Evolutionary conservation across 768 basidiomycete species (phyloP).

Genomic region (Lactifluus echinatus): DNA sequence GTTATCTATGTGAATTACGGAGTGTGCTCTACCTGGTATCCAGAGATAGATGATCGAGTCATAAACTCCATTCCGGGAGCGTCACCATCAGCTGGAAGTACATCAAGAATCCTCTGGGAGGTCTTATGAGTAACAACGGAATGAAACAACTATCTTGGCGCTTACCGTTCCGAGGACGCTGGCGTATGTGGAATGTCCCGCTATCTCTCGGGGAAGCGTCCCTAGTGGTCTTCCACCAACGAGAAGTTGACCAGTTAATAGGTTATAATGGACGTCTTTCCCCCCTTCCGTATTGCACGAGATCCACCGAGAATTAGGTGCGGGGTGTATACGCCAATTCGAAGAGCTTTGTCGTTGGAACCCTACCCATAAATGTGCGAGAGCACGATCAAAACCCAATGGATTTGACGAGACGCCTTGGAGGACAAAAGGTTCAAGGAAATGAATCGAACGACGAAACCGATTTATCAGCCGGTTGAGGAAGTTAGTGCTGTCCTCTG

Average conservation of each 20-base stretch:
- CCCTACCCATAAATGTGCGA: not conserved
- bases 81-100: not conserved
- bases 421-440: not conserved
- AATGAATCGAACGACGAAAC: not conserved
- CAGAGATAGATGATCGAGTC: not conserved
- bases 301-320: slow-evolving; percentile 1
- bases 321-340: not conserved
- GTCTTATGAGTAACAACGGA: not conserved
- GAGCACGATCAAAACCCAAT: not conserved
- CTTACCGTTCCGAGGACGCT: slow-evolving; percentile 1
- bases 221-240: not conserved
- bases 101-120: not conserved
- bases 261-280: not conserved
- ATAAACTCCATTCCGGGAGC: not conserved
- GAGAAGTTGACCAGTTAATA: not conserved
- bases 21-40: not conserved
- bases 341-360: not conserved
- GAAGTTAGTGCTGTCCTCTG: not conserved
- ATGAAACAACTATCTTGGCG: not conserved
- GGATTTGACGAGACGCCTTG: not conserved
- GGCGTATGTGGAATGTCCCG: not conserved
- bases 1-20: not conserved
- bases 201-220: not conserved
- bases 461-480: not conserved
- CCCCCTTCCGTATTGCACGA: not conserved